These are phyloP conservation scores for Amanita phalloides DNA, from an alignment of 768 basidiomycete species.

Conservation along the genomic window DNA sequence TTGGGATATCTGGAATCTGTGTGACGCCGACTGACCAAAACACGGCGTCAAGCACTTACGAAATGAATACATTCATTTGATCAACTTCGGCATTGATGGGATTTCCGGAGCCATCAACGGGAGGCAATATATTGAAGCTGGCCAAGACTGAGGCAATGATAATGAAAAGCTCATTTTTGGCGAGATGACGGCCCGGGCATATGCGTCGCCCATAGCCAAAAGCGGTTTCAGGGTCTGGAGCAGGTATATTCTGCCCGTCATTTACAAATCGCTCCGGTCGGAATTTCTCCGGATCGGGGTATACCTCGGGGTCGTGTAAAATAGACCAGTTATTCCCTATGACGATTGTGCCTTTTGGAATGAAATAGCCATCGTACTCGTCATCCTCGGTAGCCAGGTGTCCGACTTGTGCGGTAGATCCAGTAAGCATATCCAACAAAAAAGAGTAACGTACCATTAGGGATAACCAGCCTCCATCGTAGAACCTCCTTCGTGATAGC, in stretches of 20 bases:
- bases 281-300: constrained; percentile 15
- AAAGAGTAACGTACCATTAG: background rate
- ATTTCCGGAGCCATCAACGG: constrained; percentile 18
- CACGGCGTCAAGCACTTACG: background rate
- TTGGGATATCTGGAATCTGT: constrained; percentile 11
- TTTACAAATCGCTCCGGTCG: constrained; percentile 15
- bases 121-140: constrained; percentile 19
- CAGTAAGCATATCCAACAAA: background rate
- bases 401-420: background rate
- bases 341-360: constrained; percentile 10
- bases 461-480: background rate
- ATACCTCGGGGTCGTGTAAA: constrained; percentile 15
- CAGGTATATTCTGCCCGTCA: background rate
- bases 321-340: constrained; percentile 10
- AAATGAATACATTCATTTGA: background rate
- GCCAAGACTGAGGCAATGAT: constrained; percentile 16
- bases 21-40: background rate
- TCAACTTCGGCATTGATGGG: constrained; percentile 6
- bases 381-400: constrained; percentile 7
- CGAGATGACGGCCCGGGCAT: constrained; percentile 26
- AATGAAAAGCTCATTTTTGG: constrained; percentile 19
- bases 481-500: background rate
- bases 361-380: constrained; percentile 7
- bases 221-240: background rate
- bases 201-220: constrained; percentile 9